These are phyloP conservation scores for Pythium sp. DNA, from an alignment of 352 stramenopile genomes.

Conservation along the genomic window DNA sequence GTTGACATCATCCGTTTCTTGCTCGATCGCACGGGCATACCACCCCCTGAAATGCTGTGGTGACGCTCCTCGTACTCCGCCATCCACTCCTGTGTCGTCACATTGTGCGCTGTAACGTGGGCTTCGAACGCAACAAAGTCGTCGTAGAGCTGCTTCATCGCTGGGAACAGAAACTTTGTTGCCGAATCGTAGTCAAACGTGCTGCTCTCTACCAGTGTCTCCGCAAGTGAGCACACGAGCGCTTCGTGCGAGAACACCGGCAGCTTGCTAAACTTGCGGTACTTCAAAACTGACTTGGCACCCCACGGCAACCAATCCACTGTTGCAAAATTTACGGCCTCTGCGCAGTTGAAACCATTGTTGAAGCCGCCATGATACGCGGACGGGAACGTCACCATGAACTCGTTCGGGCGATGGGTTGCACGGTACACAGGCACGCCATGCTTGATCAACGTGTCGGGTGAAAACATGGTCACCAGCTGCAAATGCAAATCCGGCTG, in stretches of 20 bases:
- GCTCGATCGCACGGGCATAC: conserved; percentile 6
- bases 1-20: conserved; percentile 22
- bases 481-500: conserved; percentile 96
- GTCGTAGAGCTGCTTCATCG: conserved; percentile 55
- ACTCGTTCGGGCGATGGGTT: conserved; percentile 95
- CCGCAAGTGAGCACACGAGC: conserved; percentile 71
- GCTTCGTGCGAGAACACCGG: conserved; percentile 88
- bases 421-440: conserved; percentile 94
- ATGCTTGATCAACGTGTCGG: conserved; percentile 63
- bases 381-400: conserved; percentile 98
- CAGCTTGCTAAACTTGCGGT: conserved; percentile 73
- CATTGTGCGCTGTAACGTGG: conserved; percentile 25
- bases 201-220: conserved; percentile 57
- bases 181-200: conserved; percentile 50
- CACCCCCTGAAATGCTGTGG: conserved; percentile 4
- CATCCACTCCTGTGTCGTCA: conserved; percentile 54
- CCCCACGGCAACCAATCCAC: conserved; percentile 88
- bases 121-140: conserved; percentile 56
- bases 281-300: conserved; percentile 66
- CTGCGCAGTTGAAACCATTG: conserved; percentile 93
- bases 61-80: conserved; percentile 40
- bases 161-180: conserved; percentile 52
- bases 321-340: conserved; percentile 91
- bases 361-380: conserved; percentile 98
- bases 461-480: conserved; percentile 86